Conservation (phyloP, 176 grass and related monocot species). For the Rhipidocladum racemiflorum region DNA sequence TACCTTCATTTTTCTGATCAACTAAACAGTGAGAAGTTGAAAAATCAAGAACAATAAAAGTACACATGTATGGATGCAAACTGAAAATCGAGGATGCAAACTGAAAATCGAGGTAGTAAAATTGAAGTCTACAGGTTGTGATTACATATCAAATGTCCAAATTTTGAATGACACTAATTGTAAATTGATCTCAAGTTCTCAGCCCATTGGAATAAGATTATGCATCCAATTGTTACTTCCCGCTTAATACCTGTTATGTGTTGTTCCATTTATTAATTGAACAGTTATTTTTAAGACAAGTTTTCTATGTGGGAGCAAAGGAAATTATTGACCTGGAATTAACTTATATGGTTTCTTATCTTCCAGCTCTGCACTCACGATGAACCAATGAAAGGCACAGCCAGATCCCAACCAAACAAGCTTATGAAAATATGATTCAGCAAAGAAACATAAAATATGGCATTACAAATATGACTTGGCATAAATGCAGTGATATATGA, state of each 20-base stretch:
- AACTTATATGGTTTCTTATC: neutral
- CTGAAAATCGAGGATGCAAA: too few relatives aligned
- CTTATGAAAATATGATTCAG: neutral
- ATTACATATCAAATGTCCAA: neutral
- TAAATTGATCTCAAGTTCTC: neutral
- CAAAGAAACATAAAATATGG: neutral
- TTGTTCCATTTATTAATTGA: neutral
- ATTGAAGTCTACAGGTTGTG: neutral
- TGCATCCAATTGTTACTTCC: neutral
- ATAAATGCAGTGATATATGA: neutral
- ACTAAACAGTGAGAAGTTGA: neutral
- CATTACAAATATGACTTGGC: neutral
- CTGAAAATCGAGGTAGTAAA: neutral
- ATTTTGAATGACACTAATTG: neutral
- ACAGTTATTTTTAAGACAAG: neutral
- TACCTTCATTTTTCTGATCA: neutral
- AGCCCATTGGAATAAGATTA: neutral
- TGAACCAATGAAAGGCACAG: constrained; percentile 2
- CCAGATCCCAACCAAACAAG: neutral
- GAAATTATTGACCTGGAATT: neutral
- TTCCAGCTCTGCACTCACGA: neutral
- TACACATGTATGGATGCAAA: neutral
- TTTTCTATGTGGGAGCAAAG: neutral
- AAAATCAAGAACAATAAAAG: neutral
- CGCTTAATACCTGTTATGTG: neutral